Percentiles rank a stretch among this genome's conserved stretches.
Evolutionary conservation across 2,329 filamentous ascomycete species (phyloP).

Genomic region (Fragosphaeria purpurea): DNA sequence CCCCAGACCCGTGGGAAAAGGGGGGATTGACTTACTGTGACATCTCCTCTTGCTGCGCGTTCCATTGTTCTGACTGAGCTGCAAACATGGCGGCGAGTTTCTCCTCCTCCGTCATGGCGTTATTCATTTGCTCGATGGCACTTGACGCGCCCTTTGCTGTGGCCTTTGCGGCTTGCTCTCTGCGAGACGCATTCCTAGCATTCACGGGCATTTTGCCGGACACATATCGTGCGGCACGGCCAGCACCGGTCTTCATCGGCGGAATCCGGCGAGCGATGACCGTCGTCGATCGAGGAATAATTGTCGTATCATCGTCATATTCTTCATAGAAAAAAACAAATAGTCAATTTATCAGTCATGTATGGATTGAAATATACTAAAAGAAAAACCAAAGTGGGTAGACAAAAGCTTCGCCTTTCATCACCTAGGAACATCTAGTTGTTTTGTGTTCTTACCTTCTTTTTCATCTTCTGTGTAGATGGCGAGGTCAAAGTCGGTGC

Average conservation of each 20-base stretch:
- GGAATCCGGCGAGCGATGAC: slow-evolving; percentile 84
- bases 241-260: slow-evolving; percentile 73
- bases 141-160: slow-evolving; percentile 45
- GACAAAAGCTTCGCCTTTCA: not conserved
- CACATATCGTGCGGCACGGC: slow-evolving; percentile 87
- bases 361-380: too few relatives aligned
- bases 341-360: not conserved
- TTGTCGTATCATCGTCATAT: slow-evolving; percentile 96
- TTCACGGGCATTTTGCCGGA: slow-evolving; percentile 89
- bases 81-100: slow-evolving; percentile 88
- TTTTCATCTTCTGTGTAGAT: slow-evolving; percentile 88
- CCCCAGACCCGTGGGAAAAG: too few relatives aligned
- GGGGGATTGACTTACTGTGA: slow-evolving; percentile 52
- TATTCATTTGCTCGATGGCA: slow-evolving; percentile 57
- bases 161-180: slow-evolving; percentile 51
- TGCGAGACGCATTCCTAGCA: slow-evolving; percentile 68
- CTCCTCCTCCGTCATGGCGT: slow-evolving; percentile 83
- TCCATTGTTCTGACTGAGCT: slow-evolving; percentile 84
- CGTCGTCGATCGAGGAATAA: slow-evolving; percentile 89
- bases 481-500: slow-evolving; percentile 89
- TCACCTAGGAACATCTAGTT: not conserved
- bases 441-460: slow-evolving; percentile 55
- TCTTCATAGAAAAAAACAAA: slow-evolving; percentile 39
- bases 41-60: slow-evolving; percentile 86
- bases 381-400: too few relatives aligned